Percentiles rank a stretch among this genome's conserved stretches.
phyloP scores from a whole-genome alignment of 148 eudicot species.

The Vaccinium vitisidaea region DNA sequence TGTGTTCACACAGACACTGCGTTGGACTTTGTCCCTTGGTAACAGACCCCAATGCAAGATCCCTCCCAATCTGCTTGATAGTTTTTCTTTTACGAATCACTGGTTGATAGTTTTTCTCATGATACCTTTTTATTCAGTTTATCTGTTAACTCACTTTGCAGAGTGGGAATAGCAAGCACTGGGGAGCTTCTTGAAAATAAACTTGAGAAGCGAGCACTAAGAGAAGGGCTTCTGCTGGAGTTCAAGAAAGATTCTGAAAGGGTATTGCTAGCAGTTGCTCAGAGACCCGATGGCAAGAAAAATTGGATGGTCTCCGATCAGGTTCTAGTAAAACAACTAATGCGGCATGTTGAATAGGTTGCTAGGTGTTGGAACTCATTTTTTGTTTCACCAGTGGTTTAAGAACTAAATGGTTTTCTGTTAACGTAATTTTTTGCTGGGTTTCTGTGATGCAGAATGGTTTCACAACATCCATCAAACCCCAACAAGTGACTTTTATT shows the following conservation, averaged over 20 bases:
- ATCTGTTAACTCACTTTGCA: conserved; percentile 28
- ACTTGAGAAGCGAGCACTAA: conserved; percentile 51
- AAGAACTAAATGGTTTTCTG: conserved; percentile 5
- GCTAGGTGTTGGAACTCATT: conserved; percentile 32
- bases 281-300: conserved; percentile 88
- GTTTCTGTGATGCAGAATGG: conserved; percentile 64
- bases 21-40: not conserved
- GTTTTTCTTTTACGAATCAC: not conserved
- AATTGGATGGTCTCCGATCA: conserved; percentile 99
- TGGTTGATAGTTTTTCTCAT: too few relatives aligned
- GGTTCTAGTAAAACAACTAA: conserved; percentile 50
- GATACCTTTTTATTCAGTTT: not conserved
- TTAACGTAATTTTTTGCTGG: conserved; percentile 14
- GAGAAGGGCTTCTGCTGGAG: conserved; percentile 74
- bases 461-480: conserved; percentile 70
- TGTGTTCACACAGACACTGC: not conserved
- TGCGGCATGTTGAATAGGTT: conserved; percentile 38
- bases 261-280: conserved; percentile 81
- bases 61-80: not conserved
- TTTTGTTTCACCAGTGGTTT: conserved; percentile 12
- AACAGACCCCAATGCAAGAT: not conserved
- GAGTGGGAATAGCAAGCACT: conserved; percentile 52
- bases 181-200: conserved; percentile 56
- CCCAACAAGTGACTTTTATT: conserved; percentile 87
- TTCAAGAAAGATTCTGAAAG: conserved; percentile 93